phyloP scores from a whole-genome alignment of 2,329 filamentous ascomycete genomes.

The Diplodia intermedia region DNA sequence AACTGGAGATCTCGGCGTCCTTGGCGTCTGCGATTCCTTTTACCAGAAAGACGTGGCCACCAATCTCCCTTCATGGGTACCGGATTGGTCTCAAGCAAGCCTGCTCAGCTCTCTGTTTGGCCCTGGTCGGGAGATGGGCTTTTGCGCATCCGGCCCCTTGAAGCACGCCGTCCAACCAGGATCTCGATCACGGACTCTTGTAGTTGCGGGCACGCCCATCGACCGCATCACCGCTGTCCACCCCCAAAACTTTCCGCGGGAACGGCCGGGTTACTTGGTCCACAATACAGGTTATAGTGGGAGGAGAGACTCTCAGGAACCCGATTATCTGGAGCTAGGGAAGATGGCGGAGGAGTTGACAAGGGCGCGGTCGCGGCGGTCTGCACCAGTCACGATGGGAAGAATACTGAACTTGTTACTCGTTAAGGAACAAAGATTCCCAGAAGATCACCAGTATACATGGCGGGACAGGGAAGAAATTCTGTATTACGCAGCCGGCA shows the following conservation, averaged over 20 bases:
- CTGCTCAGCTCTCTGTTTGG: background rate
- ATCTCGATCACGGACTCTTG: background rate
- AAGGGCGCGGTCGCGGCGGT: background rate
- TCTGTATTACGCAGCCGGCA: background rate
- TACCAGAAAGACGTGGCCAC: background rate
- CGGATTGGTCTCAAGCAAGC: constrained; percentile 3
- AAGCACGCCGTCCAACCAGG: background rate
- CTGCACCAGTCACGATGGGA: background rate
- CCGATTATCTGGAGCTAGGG: background rate
- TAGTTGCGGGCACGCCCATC: background rate
- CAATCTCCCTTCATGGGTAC: constrained; percentile 5
- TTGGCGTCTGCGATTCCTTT: constrained; percentile 8
- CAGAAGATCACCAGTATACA: constrained; percentile 11
- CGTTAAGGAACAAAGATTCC: background rate
- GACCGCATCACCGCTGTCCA: constrained; percentile 1
- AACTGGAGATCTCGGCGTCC: background rate
- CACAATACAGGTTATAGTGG: background rate
- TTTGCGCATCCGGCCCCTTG: background rate
- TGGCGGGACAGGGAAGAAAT: constrained; percentile 6
- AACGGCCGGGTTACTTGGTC: background rate
- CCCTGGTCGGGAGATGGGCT: background rate
- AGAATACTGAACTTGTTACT: background rate
- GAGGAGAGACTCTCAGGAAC: background rate
- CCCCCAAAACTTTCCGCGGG: background rate
- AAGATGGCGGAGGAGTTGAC: background rate